Conservation (phyloP, 768 basidiomycete species). For the Hygrophoropsis aurantiaca region DNA sequence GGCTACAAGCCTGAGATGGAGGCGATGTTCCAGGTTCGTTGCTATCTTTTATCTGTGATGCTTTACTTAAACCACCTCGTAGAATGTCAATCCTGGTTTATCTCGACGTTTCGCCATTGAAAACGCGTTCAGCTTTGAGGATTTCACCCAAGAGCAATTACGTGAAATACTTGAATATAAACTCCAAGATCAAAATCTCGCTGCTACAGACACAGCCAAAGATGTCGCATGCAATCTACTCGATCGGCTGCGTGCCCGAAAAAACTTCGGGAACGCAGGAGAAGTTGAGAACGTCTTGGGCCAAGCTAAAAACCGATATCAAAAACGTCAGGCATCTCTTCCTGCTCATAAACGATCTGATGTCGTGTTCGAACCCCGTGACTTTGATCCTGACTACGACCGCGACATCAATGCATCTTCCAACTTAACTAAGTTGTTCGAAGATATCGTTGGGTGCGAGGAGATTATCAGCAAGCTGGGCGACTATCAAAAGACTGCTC, state of each 20-base stretch:
- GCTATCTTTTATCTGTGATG: neutral
- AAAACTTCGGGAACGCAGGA: constrained; percentile 67
- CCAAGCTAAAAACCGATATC: constrained; percentile 47
- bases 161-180: constrained; percentile 53
- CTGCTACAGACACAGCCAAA: constrained; percentile 57
- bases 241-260: constrained; percentile 35
- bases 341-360: constrained; percentile 18
- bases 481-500: constrained; percentile 53
- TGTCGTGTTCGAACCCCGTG: constrained; percentile 40
- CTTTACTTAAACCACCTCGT: neutral
- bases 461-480: constrained; percentile 48
- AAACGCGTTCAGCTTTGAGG: constrained; percentile 66
- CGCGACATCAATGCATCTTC: constrained; percentile 44
- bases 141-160: constrained; percentile 57
- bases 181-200: constrained; percentile 55
- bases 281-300: constrained; percentile 62
- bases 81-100: constrained; percentile 74
- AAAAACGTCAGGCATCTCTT: constrained; percentile 35
- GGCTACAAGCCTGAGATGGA: constrained; percentile 67
- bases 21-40: constrained; percentile 70
- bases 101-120: constrained; percentile 68
- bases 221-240: constrained; percentile 52
- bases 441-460: constrained; percentile 62
- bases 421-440: constrained; percentile 58
- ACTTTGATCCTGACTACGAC: constrained; percentile 65